Evolutionary conservation across 305 asterid genomes (phyloP), one percentile per base, ranked within the genome.

Genomic region (Solanum aculeatissimum): DNA sequence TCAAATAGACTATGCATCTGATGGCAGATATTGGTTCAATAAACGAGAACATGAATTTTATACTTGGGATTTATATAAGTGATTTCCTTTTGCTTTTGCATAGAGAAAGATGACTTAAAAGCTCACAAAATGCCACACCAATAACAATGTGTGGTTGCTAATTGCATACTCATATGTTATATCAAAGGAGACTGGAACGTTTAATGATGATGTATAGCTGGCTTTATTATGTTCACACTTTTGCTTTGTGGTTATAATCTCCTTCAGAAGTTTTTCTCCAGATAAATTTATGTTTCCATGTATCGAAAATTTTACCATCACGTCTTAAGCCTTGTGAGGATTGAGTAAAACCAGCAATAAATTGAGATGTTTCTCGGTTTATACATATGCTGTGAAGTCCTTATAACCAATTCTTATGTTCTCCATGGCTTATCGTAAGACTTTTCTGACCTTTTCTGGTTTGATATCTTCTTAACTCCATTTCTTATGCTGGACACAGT

Each of bases 401-500:
- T 51, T 78, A 19, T 78, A 78, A 35, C 49, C 66, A 78, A 51
- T n/a, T 12, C 45, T 9, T 53, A 78, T 53, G n/a, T 53, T 18
- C 32, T 54, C 82, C 29, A n/a, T 78, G 49, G 68, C 49, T 51
- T 83, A 29, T 57, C 2, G 14, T 78, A 78, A 8, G 49, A 53
- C 83, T 66, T 40, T 9, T 83, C 23, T 68, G 40, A 49, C 49
- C 47, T 83, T 23, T 85, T 40, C 47, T 10, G 55, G 51, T 38
- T 71, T 51, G 54, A 40, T 63, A 81, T 84, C 54, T 32, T 54
- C 68, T 83, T 53, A 51, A 19, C 57, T 51, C 35, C 72, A 7
- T 89, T 85, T 85, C 74, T 70, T 10, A 72, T 83, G 51, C 49
- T 90, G 79, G 51, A 75, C 89, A 93, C 95, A 95, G 99, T 88